phyloP scores from a whole-genome alignment of 2,329 filamentous ascomycete genomes.

The Epichloe sp. region DNA sequence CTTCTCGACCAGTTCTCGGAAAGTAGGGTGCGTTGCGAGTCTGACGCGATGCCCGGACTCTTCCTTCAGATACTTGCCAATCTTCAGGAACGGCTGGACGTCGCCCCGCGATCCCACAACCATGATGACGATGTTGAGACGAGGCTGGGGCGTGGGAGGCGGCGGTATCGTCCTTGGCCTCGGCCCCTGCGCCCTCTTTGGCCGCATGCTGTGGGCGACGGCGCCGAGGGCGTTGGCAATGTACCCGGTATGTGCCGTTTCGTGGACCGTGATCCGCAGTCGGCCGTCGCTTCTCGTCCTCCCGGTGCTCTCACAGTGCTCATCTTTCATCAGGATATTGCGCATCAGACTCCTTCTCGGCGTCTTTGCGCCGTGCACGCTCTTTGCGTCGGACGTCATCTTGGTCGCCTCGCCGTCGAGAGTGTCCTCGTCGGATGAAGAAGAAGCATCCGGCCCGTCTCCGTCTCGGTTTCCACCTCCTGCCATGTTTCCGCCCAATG shows the following conservation, averaged over 20 bases:
- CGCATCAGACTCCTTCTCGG: background rate
- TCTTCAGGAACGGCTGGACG: constrained; percentile 65
- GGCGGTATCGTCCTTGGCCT: constrained; percentile 13
- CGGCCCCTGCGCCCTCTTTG: constrained; percentile 3
- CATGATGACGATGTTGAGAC: constrained; percentile 69
- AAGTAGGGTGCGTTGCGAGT: constrained; percentile 66
- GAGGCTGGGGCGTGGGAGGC: constrained; percentile 26
- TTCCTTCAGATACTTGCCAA: constrained; percentile 60
- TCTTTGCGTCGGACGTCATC: background rate
- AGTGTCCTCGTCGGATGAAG: background rate
- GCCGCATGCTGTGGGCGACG: constrained; percentile 32
- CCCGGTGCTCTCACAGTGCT: constrained; percentile 51
- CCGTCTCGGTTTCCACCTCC: background rate
- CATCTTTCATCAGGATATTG: constrained; percentile 27
- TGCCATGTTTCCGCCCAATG: background rate
- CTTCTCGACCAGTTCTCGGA: constrained; percentile 61
- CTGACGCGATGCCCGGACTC: constrained; percentile 62
- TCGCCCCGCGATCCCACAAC: constrained; percentile 72
- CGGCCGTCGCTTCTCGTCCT: constrained; percentile 57
- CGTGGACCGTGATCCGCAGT: constrained; percentile 58
- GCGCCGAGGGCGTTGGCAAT: constrained; percentile 61
- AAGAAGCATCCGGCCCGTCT: background rate
- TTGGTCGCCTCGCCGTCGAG: background rate
- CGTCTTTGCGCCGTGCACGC: background rate
- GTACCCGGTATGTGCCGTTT: constrained; percentile 56